phyloP scores from a whole-genome alignment of 805 yeast species.

The Monosporozyma yasuniensis region DNA sequence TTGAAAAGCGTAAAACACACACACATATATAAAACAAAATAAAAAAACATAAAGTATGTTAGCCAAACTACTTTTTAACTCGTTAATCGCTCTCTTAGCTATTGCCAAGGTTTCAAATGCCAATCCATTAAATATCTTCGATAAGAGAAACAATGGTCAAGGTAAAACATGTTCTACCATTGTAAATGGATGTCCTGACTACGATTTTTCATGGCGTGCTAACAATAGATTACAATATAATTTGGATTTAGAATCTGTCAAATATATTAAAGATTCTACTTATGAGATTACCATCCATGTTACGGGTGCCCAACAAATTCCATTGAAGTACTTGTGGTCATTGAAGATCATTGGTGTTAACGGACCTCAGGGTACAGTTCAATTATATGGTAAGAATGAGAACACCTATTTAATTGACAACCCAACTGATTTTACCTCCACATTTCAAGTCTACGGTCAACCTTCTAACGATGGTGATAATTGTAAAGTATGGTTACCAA shows the following conservation, averaged over 20 bases:
- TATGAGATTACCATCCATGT: constrained; percentile 17
- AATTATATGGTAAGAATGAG: constrained; percentile 13
- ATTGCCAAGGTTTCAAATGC: no score
- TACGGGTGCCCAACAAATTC: constrained; percentile 9
- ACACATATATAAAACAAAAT: no score
- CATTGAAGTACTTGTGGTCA: constrained; percentile 10
- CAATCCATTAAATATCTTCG: no score
- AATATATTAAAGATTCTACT: constrained; percentile 6
- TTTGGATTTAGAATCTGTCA: background rate
- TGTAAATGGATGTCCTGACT: constrained; percentile 12
- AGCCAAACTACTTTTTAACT: no score
- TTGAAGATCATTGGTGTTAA: constrained; percentile 11
- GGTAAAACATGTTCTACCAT: no score
- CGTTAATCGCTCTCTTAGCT: no score
- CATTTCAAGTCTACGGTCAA: constrained; percentile 12
- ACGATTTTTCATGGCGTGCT: constrained; percentile 10
- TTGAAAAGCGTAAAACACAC: no score
- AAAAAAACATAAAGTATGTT: no score
- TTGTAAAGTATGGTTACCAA: constrained; percentile 15
- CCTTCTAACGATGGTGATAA: background rate
- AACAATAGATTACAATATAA: constrained; percentile 7
- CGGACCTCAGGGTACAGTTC: constrained; percentile 11
- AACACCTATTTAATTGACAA: constrained; percentile 6
- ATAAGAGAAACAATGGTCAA: no score
- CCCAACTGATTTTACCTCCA: constrained; percentile 17